Evolutionary conservation across 192 early-diverging fungal species (phyloP), one percentile per base, ranked within the genome.

Genomic region (Coemansia sp.): DNA sequence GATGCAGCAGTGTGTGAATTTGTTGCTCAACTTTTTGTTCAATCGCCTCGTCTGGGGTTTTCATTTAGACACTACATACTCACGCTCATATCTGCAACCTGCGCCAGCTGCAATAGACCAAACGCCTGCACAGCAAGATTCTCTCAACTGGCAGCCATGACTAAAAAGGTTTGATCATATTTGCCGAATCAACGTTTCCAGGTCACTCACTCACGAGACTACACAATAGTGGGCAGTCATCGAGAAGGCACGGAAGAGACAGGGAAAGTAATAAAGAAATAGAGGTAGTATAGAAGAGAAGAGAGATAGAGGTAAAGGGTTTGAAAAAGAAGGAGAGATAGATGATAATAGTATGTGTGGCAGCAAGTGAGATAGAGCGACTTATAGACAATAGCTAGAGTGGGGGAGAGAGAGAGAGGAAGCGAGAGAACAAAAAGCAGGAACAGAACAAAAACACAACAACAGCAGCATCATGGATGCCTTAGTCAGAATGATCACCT

Each of bases 401-500:
- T 7, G 46, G 61, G 50, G 40, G 21, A 34, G 42, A 55, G 55
- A 17, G 41, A 67, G 39, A 62, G 55, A 58, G 55, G 64, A 56
- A 51, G 66, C 59, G 57, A 71, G 52, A 54, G 66, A 59, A 70
- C 58, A 64, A 71, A 69, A 55, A 74, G 39, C 33, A 58, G 53
- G 48, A 64, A 30, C 52, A 39, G 33, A 27, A 56, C 50, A 60
- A 60, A 37, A 46, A 60, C 39, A 64, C 61, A 69, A 19, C 43
- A 30, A 61, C 9, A 27, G 58, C 63, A 75, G 57, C 63, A 75
- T 7, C 27, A 30, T 30, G 2, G 42, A 64, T 51, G 65, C 55
- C 53, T 77, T 84, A 89, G 73, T 89, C 88, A 61, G 83, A 83
- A 65, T 82, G 80, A 72, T 88, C 90, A 84, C 89, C 91, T 81